phyloP scores from a whole-genome alignment of 768 basidiomycete species.

The Pisolithus microcarpus region DNA sequence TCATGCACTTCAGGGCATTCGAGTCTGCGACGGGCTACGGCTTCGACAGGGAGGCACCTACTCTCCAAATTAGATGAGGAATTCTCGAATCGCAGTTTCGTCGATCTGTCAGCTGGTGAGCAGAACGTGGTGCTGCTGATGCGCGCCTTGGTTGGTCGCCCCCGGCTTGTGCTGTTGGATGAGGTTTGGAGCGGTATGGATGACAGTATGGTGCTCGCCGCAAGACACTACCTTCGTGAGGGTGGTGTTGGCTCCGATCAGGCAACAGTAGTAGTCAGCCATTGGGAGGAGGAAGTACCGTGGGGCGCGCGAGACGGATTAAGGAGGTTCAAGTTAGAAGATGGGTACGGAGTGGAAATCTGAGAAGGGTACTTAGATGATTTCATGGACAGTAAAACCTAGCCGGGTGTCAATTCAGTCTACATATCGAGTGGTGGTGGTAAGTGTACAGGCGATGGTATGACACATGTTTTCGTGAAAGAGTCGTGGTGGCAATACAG shows the following conservation, averaged over 20 bases:
- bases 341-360: constrained; percentile 58
- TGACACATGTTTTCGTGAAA: too few species aligned
- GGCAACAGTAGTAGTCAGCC: constrained; percentile 79
- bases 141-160: constrained; percentile 73
- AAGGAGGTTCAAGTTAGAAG: constrained; percentile 64
- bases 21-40: background rate
- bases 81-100: constrained; percentile 51
- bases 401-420: too few species aligned
- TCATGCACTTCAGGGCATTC: background rate
- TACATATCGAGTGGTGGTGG: too few species aligned
- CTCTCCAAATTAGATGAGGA: constrained; percentile 19
- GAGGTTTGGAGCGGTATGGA: constrained; percentile 96
- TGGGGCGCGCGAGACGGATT: constrained; percentile 59
- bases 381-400: too few species aligned
- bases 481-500: too few species aligned
- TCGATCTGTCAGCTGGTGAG: constrained; percentile 60
- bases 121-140: constrained; percentile 80
- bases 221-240: constrained; percentile 52
- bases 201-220: constrained; percentile 61
- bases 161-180: constrained; percentile 76
- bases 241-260: constrained; percentile 50
- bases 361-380: background rate
- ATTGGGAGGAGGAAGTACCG: constrained; percentile 89
- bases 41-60: too few species aligned
- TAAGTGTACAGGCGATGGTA: too few species aligned